phyloP scores from a whole-genome alignment of 768 basidiomycete species.

The Sarcomyxa edulis region DNA sequence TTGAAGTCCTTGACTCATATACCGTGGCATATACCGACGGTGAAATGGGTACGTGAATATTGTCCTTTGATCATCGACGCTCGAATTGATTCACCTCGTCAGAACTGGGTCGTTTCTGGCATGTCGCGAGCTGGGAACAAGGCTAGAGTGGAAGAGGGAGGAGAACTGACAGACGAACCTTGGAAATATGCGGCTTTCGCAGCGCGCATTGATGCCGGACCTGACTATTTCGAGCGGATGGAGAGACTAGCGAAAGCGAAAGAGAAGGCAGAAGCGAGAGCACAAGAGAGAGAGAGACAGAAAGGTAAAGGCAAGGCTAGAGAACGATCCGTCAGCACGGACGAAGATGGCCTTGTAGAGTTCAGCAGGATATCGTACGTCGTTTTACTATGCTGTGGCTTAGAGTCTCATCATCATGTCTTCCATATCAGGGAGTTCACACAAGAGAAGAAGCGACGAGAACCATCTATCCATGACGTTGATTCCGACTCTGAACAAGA shows the following conservation, averaged over 20 bases:
- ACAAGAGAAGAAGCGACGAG: constrained; percentile 18
- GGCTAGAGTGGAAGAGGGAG: constrained; percentile 11
- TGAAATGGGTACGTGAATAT: too few relatives aligned
- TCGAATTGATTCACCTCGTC: too few relatives aligned
- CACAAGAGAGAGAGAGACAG: constrained; percentile 1
- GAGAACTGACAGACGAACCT: constrained; percentile 24
- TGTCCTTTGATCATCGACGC: too few relatives aligned
- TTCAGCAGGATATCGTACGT: constrained; percentile 46
- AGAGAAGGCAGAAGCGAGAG: constrained; percentile 20
- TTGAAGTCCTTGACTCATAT: constrained; percentile 49
- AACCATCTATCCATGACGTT: neutral
- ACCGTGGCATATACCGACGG: constrained; percentile 58
- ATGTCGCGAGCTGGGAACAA: constrained; percentile 21
- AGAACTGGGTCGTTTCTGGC: constrained; percentile 48
- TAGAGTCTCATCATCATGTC: neutral
- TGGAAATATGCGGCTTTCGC: constrained; percentile 44
- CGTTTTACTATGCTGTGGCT: constrained; percentile 1
- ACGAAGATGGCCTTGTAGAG: too few relatives aligned
- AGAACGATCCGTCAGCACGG: too few relatives aligned
- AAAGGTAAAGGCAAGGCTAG: neutral
- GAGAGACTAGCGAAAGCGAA: constrained; percentile 15
- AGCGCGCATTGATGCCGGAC: constrained; percentile 43
- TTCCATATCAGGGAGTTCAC: constrained; percentile 33
- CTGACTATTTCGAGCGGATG: constrained; percentile 11
- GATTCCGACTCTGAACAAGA: constrained; percentile 17